phyloP scores from a whole-genome alignment of 768 basidiomycete genomes.

The Lenzites betulinus region DNA sequence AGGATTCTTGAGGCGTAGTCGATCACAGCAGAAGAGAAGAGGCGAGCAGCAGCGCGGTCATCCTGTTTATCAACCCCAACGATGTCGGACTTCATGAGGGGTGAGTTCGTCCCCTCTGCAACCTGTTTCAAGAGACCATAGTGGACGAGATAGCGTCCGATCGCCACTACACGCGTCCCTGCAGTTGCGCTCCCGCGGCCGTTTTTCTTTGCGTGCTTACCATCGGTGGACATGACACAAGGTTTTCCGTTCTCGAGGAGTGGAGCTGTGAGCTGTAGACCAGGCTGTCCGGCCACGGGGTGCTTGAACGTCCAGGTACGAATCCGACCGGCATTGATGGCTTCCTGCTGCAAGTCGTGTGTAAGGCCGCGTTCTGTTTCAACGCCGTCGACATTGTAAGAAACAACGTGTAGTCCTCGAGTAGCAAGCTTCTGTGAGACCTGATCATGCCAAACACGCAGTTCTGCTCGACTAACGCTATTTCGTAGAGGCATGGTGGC shows the following conservation, averaged over 20 bases:
- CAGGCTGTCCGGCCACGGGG: neutral
- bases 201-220: constrained; percentile 37
- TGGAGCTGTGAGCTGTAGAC: neutral
- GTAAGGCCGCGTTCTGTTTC: neutral
- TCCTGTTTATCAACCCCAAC: constrained; percentile 44
- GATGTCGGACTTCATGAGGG: constrained; percentile 35
- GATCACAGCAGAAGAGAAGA: constrained; percentile 39
- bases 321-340: neutral
- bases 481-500: neutral
- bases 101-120: constrained; percentile 17
- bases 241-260: neutral
- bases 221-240: neutral
- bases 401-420: neutral
- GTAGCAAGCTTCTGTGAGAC: neutral
- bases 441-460: neutral
- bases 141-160: constrained; percentile 25
- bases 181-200: constrained; percentile 34
- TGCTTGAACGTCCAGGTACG: neutral
- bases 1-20: constrained; percentile 27
- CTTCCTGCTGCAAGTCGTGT: neutral
- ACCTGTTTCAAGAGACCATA: constrained; percentile 29
- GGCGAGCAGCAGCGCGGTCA: constrained; percentile 40
- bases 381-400: neutral
- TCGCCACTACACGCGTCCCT: constrained; percentile 29
- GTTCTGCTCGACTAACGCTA: neutral